A percentile compares a stretch with the other conserved stretches of the same genome.
phyloP scores from a whole-genome alignment of 2,329 filamentous ascomycete genomes.

The Lachnellula arida region DNA sequence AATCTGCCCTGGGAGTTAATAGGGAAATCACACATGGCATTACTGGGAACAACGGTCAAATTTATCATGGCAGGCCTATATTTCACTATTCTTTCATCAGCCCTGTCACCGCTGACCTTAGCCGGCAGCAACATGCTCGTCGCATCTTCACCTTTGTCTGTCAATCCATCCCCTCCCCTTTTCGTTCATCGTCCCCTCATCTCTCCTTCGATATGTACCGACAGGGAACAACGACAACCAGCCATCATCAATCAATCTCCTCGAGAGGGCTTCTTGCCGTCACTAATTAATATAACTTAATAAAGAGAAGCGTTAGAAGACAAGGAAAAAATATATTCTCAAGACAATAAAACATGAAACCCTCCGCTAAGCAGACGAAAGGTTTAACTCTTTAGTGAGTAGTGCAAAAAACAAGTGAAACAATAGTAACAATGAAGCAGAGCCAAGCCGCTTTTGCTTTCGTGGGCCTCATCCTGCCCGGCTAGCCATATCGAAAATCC shows the following conservation, averaged over 20 bases:
- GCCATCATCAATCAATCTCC: slow-evolving; percentile 1
- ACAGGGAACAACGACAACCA: neutral
- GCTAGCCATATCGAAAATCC: neutral
- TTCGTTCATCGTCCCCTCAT: neutral
- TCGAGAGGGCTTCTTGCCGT: neutral
- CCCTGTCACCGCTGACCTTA: neutral
- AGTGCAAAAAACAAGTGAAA: slow-evolving; percentile 12
- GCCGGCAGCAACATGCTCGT: neutral
- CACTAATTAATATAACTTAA: slow-evolving; percentile 8
- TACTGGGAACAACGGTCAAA: no score
- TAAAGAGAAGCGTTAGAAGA: neutral
- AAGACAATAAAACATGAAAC: neutral
- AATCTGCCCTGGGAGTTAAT: no score
- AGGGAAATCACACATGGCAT: no score
- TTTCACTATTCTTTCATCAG: slow-evolving; percentile 2
- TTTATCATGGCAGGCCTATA: slow-evolving; percentile 7
- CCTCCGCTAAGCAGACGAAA: neutral
- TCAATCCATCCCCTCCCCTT: neutral
- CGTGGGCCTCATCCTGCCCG: slow-evolving; percentile 1
- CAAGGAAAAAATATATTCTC: neutral
- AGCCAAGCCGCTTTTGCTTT: slow-evolving; percentile 14
- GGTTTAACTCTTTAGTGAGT: neutral
- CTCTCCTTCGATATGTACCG: neutral
- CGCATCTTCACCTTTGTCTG: neutral
- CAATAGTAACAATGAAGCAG: slow-evolving; percentile 26